Conservation (phyloP, 768 basidiomycete genomes). For the Amanita phalloides region DNA sequence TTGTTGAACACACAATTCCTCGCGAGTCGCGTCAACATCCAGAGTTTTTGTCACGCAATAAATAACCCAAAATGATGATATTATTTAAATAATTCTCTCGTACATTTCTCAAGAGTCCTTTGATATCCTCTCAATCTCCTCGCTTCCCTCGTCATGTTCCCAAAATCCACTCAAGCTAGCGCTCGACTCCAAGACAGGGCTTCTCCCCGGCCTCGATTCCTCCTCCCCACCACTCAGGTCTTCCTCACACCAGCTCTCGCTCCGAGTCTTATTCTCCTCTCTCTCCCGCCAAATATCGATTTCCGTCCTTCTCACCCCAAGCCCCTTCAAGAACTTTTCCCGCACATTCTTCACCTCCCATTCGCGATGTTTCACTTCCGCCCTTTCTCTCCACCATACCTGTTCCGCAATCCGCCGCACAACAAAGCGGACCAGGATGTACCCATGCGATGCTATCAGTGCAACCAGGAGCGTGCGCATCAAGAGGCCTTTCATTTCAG, state of each 20-base stretch:
- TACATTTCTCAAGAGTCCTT: conserved; percentile 37
- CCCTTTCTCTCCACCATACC: conserved; percentile 66
- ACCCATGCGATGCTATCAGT: conserved; percentile 81
- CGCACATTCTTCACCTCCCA: conserved; percentile 39
- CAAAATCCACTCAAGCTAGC: conserved; percentile 39
- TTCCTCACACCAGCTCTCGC: conserved; percentile 7
- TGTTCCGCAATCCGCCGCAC: conserved; percentile 66
- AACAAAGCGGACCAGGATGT: conserved; percentile 48
- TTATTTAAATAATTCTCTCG: too few relatives aligned
- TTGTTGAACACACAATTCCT: neutral
- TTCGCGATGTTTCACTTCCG: conserved; percentile 51
- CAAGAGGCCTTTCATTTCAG: conserved; percentile 31
- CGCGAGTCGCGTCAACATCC: conserved; percentile 11
- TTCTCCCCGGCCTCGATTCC: neutral
- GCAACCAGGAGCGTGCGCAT: conserved; percentile 63
- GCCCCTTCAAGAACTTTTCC: conserved; percentile 24
- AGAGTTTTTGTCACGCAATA: too few relatives aligned
- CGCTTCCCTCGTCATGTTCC: conserved; percentile 62
- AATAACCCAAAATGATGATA: too few relatives aligned
- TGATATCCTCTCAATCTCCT: conserved; percentile 55
- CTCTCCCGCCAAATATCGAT: neutral
- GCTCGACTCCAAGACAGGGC: neutral
- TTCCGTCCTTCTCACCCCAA: conserved; percentile 10
- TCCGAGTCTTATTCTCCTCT: conserved; percentile 4
- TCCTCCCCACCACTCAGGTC: neutral